phyloP scores from a whole-genome alignment of 2,329 filamentous ascomycete species.

The Graphilbum ipis-grandicollis region DNA sequence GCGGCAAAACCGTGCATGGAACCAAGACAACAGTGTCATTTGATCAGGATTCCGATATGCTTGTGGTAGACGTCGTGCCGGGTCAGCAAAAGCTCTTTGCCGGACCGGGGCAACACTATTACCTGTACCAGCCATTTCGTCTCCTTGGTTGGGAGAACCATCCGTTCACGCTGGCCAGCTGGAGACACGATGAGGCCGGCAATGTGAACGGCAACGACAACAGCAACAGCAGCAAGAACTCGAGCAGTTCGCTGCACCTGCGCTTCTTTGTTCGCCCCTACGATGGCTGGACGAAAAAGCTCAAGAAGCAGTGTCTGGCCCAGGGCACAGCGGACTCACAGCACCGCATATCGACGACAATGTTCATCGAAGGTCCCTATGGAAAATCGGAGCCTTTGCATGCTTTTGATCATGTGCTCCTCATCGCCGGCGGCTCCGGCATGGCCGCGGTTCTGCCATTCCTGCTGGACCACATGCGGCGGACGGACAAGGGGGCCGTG shows the following conservation, averaged over 20 bases:
- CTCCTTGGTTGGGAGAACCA: conserved; percentile 28
- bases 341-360: not conserved
- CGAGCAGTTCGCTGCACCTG: too few relatives aligned
- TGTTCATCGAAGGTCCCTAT: conserved; percentile 11
- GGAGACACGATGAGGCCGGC: not conserved
- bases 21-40: conserved; percentile 1
- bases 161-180: conserved; percentile 26
- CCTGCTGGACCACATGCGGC: conserved; percentile 7
- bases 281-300: conserved; percentile 10
- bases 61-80: conserved; percentile 1
- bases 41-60: conserved; percentile 1
- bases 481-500: too few relatives aligned
- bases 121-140: conserved; percentile 22
- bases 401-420: conserved; percentile 7
- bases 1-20: conserved; percentile 3
- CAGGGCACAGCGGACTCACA: too few relatives aligned
- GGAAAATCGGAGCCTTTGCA: conserved; percentile 7
- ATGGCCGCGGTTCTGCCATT: conserved; percentile 8
- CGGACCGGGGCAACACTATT: conserved; percentile 24
- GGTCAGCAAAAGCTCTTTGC: conserved; percentile 6
- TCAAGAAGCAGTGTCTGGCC: conserved; percentile 5
- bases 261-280: conserved; percentile 8
- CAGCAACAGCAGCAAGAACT: too few relatives aligned
- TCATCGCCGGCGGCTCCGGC: conserved; percentile 10
- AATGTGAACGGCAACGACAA: conserved; percentile 2